Evolutionary conservation across 352 stramenopile species (phyloP), one percentile per base, ranked within the genome.

Genomic region (Globisporangium spinosum): DNA sequence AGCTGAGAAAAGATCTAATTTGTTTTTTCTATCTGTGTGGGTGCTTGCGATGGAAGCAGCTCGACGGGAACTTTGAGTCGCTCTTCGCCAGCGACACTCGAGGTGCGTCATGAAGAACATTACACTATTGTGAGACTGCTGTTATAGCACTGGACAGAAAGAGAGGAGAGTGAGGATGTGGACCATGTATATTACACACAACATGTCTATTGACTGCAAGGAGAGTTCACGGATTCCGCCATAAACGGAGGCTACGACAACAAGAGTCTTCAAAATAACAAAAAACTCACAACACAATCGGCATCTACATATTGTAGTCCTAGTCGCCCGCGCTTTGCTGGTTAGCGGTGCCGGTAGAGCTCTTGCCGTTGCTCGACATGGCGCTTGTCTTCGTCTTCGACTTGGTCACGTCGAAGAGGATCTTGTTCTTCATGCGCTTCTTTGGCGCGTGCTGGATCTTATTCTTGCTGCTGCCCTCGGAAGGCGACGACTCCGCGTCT

Each of bases 351-450:
- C 13, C 4, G n/a, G 25, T 10, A n/a, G 7, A 17, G 51, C 13
- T 35, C 22, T 35, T 58, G 51, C 20, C 32, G 7, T 9, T 35
- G 10, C 10, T n/a, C 17, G 29, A n/a, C 1, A 10, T 29, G 29
- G 1, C 1, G 23, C n/a, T 51, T 7, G 47, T 6, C 51, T 67
- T 60, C 25, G 27, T 27, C 13, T 35, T 57, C 10, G 61, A 23
- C 12, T 53, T 57, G 17, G 34, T 40, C 23, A 27, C 61, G 15
- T 67, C 61, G 23, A 58, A 67, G 23, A 53, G 17, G 25, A 64
- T 23, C 40, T 64, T 64, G 59, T 64, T 64, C 25, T 64, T 64
- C 59, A 64, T 64, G 59, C 59, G 59, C 59, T 64, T 64, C 23
- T 64, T 64, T 2, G 59, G 59, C 40, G 59, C 59, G 22, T 43